A percentile compares a stretch with the other conserved stretches of the same genome.
phyloP scores from a whole-genome alignment of 345 rosid genomes.

The Lenwebbia sp. region DNA sequence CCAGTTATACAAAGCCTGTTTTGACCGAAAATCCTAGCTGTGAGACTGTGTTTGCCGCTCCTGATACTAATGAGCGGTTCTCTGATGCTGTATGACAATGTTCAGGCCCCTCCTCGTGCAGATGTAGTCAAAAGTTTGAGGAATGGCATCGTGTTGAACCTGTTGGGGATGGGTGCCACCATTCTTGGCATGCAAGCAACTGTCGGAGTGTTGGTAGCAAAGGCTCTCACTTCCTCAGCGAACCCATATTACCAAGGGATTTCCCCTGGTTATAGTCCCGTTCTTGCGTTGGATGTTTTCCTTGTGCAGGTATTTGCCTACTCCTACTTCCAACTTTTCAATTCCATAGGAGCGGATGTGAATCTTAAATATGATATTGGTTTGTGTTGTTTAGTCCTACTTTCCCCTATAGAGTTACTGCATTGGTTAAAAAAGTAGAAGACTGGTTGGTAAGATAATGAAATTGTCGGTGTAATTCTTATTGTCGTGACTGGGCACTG shows the following conservation, averaged over 20 bases:
- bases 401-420: background rate
- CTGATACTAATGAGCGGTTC: background rate
- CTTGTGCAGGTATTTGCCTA: conserved; percentile 67
- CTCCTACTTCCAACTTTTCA: background rate
- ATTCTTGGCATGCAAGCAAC: conserved; percentile 97
- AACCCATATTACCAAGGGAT: conserved; percentile 83
- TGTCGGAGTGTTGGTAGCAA: conserved; percentile 79
- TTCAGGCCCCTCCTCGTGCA: conserved; percentile 94
- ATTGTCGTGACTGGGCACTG: background rate
- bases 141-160: conserved; percentile 70
- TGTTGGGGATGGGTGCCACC: conserved; percentile 92
- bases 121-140: conserved; percentile 89
- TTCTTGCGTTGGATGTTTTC: conserved; percentile 91
- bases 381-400: background rate
- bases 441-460: background rate
- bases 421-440: background rate
- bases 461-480: background rate
- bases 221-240: conserved; percentile 85
- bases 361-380: background rate
- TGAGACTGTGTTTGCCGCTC: background rate
- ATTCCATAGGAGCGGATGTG: background rate
- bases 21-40: background rate
- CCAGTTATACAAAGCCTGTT: background rate
- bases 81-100: background rate
- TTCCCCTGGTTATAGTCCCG: conserved; percentile 72